These are phyloP conservation scores for Tolypocladium tropicale DNA, from an alignment of 2,329 filamentous ascomycete genomes.

Conservation along the genomic window DNA sequence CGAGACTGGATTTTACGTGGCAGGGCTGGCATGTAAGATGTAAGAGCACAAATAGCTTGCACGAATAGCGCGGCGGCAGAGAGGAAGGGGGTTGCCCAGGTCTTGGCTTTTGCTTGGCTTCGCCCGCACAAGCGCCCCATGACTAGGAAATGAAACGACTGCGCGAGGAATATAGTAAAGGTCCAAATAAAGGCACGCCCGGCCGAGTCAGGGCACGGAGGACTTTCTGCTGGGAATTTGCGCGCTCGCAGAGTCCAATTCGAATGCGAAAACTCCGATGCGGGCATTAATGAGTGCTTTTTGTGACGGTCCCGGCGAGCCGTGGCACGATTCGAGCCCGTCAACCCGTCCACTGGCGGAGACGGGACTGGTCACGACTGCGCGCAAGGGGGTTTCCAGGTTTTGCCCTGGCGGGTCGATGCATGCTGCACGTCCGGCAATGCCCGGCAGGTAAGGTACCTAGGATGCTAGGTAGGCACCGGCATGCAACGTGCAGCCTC, in stretches of 20 bases:
- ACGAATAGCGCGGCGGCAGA: no score
- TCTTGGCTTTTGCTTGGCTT: no score
- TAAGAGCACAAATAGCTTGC: no score
- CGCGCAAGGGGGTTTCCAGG: background rate
- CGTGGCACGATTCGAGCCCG: background rate
- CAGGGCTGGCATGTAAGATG: background rate
- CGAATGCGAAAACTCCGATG: background rate
- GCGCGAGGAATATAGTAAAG: no score
- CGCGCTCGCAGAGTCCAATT: no score
- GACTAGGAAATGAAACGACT: no score
- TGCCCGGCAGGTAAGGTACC: background rate
- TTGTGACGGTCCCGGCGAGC: no score
- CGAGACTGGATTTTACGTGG: background rate
- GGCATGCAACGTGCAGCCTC: background rate
- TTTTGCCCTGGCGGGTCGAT: background rate
- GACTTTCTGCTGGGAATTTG: no score
- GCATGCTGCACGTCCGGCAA: background rate
- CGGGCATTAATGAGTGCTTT: no score
- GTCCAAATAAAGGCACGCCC: no score
- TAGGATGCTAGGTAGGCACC: no score
- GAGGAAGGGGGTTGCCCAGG: background rate
- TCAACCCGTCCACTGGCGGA: background rate
- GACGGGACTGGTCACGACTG: background rate
- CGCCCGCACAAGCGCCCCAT: no score
- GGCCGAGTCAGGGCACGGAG: background rate